A percentile compares a stretch with the other conserved stretches of the same genome.
Evolutionary conservation across 345 rosid genomes (phyloP).

Genomic region (Corymbia maculata): DNA sequence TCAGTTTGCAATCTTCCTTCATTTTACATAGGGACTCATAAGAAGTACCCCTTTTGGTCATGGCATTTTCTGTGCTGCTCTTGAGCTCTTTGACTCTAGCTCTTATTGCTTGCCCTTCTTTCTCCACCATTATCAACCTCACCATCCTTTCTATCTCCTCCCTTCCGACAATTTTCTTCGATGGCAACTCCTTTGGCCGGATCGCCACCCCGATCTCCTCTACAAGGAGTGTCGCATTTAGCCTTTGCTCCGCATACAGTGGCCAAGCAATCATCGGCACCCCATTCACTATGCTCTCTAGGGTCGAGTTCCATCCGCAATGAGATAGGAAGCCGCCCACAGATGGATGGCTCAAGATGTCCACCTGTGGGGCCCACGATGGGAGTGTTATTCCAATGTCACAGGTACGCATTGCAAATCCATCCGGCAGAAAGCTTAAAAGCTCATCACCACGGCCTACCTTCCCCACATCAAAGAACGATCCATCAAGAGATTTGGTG

Average conservation of each 20-base stretch:
- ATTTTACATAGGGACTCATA: conserved; percentile 3
- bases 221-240: conserved; percentile 35
- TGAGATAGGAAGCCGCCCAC: conserved; percentile 65
- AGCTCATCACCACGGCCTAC: neutral
- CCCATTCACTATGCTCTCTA: conserved; percentile 41
- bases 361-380: conserved; percentile 54
- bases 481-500: neutral
- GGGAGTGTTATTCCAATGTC: conserved; percentile 30
- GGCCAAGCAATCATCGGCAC: conserved; percentile 59
- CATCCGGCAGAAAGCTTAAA: conserved; percentile 34
- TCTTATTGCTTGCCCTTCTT: conserved; percentile 31
- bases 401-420: conserved; percentile 28
- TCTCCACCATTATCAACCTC: conserved; percentile 31
- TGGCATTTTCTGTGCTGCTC: conserved; percentile 13
- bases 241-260: conserved; percentile 36
- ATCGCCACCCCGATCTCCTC: conserved; percentile 42
- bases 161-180: conserved; percentile 14
- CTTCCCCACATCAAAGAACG: conserved; percentile 6
- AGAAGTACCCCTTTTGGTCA: conserved; percentile 22
- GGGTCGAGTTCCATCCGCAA: conserved; percentile 66
- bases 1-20: neutral
- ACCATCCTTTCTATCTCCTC: conserved; percentile 34
- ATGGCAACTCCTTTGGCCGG: conserved; percentile 5
- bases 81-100: conserved; percentile 20
- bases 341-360: conserved; percentile 41